A percentile compares a stretch with the other conserved stretches of the same genome.
phyloP scores from a whole-genome alignment of 768 basidiomycete species.

The Tephrocybe sp. region DNA sequence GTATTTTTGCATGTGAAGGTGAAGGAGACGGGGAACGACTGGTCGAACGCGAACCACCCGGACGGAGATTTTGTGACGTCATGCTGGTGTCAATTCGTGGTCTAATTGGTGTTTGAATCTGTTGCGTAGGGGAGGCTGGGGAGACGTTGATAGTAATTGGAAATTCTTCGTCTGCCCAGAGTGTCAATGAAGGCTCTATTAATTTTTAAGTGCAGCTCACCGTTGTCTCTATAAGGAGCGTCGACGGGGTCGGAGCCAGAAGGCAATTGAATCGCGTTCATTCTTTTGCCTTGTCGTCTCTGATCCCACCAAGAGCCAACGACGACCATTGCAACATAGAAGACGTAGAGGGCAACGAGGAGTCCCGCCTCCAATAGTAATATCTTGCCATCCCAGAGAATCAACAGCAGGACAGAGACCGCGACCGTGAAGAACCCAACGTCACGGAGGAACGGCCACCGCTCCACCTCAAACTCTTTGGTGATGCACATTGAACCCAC shows the following conservation, averaged over 20 bases:
- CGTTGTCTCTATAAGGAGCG: slow-evolving; percentile 62
- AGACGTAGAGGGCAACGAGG: slow-evolving; percentile 71
- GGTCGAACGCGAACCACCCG: slow-evolving; percentile 40
- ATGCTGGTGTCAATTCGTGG: slow-evolving; percentile 10
- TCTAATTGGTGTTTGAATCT: background rate
- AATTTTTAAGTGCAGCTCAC: slow-evolving; percentile 33
- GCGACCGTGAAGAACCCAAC: slow-evolving; percentile 93
- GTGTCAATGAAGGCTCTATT: slow-evolving; percentile 1
- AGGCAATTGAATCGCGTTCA: slow-evolving; percentile 59
- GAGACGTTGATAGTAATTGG: slow-evolving; percentile 21
- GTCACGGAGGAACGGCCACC: slow-evolving; percentile 84
- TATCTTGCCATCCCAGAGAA: slow-evolving; percentile 77
- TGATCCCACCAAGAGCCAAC: slow-evolving; percentile 76
- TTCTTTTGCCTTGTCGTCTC: slow-evolving; percentile 46
- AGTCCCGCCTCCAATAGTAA: slow-evolving; percentile 67
- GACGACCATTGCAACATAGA: slow-evolving; percentile 79
- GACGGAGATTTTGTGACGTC: slow-evolving; percentile 26
- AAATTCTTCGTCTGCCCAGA: slow-evolving; percentile 10
- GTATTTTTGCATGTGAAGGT: slow-evolving; percentile 51
- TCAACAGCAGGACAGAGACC: slow-evolving; percentile 70
- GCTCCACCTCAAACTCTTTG: slow-evolving; percentile 86
- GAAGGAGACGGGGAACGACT: slow-evolving; percentile 50
- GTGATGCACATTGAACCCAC: slow-evolving; percentile 98
- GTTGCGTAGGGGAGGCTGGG: slow-evolving; percentile 23
- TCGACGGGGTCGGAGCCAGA: slow-evolving; percentile 49